Conservation (phyloP, 495 filamentous ascomycete genomes). For the Ascodesmis nigricans region DNA sequence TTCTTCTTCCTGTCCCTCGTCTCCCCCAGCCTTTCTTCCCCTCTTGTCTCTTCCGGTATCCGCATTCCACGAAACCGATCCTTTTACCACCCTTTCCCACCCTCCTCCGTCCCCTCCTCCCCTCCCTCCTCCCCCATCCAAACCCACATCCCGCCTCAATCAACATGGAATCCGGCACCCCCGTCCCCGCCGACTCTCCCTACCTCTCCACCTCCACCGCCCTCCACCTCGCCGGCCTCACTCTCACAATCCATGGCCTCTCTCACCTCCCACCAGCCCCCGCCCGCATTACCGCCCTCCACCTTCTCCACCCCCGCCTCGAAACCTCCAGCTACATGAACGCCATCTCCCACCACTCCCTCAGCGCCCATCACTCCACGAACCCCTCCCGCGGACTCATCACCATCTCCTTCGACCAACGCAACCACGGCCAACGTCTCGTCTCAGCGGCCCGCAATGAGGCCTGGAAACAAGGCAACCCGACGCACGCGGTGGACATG, state of each 20-base stretch:
- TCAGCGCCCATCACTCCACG: constrained; percentile 4
- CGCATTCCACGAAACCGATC: constrained; percentile 1
- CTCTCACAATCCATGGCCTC: constrained; percentile 5
- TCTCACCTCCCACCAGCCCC: constrained; percentile 1
- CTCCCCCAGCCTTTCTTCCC: too few relatives aligned
- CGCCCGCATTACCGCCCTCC: not conserved
- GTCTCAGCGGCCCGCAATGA: constrained; percentile 40
- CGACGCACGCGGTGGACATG: constrained; percentile 72
- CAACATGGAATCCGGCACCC: constrained; percentile 1
- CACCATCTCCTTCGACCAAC: constrained; percentile 63
- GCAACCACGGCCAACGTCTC: constrained; percentile 65
- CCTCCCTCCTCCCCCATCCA: not conserved
- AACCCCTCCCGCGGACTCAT: constrained; percentile 33
- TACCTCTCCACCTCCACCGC: constrained; percentile 1
- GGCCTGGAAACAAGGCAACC: constrained; percentile 60
- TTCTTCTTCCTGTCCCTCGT: too few relatives aligned
- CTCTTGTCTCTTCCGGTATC: too few relatives aligned
- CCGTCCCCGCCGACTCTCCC: not conserved
- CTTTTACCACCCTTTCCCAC: not conserved
- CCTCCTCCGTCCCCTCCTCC: not conserved
- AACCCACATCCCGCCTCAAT: constrained; percentile 1
- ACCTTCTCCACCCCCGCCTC: constrained; percentile 56
- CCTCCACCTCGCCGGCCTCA: constrained; percentile 5
- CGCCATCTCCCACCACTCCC: constrained; percentile 15
- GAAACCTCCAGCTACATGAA: constrained; percentile 48